Evolutionary conservation across 2,329 filamentous ascomycete genomes (phyloP).

Genomic region (Alternaria conjuncta): DNA sequence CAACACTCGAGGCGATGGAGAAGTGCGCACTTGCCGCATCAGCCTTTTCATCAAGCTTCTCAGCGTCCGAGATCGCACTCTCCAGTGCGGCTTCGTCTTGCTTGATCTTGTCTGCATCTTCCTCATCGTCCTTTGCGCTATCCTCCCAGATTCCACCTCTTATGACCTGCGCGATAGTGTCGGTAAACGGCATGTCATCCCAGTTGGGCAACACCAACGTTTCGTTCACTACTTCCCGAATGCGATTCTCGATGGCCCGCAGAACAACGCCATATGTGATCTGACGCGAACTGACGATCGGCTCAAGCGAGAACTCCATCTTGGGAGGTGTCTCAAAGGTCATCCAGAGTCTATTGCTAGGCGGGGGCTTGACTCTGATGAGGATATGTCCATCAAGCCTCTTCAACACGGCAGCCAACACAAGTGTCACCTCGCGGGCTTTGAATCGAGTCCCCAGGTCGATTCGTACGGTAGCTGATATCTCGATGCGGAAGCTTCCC

Average conservation of each 20-base stretch:
- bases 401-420: slow-evolving; percentile 84
- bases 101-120: slow-evolving; percentile 19
- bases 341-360: slow-evolving; percentile 95
- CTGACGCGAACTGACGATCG: slow-evolving; percentile 91
- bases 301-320: slow-evolving; percentile 92
- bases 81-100: slow-evolving; percentile 21
- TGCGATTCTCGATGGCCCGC: slow-evolving; percentile 90
- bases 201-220: slow-evolving; percentile 92
- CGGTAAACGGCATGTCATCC: slow-evolving; percentile 93
- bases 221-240: slow-evolving; percentile 92
- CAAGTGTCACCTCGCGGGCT: slow-evolving; percentile 83
- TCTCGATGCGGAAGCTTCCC: slow-evolving; percentile 86
- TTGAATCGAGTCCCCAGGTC: slow-evolving; percentile 91
- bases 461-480: slow-evolving; percentile 90
- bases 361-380: slow-evolving; percentile 89
- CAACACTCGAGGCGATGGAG: slow-evolving; percentile 27
- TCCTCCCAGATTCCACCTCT: slow-evolving; percentile 82
- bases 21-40: slow-evolving; percentile 30
- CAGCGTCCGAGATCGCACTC: slow-evolving; percentile 20
- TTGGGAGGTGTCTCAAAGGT: slow-evolving; percentile 93
- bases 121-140: slow-evolving; percentile 15
- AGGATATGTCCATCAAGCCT: slow-evolving; percentile 84
- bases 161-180: slow-evolving; percentile 77
- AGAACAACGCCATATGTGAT: slow-evolving; percentile 94
- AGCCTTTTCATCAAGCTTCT: slow-evolving; percentile 28